Percentiles rank a stretch among this genome's conserved stretches.
Evolutionary conservation across 1,139 yeast species (phyloP).

Genomic region (Saccharomyces hybrid): DNA sequence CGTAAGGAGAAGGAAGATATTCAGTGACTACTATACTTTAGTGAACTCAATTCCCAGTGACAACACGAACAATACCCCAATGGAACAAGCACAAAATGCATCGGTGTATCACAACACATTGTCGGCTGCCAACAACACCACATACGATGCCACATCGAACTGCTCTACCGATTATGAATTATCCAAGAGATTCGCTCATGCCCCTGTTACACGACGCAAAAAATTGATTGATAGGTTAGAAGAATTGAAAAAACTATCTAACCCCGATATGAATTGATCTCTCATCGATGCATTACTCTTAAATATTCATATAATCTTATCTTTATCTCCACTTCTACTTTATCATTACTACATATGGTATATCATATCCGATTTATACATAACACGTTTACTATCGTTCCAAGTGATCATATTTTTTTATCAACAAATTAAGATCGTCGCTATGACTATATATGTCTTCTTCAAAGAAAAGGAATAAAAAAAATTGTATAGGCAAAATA

Average conservation of each 20-base stretch:
- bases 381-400: background rate
- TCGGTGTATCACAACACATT: background rate
- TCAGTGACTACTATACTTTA: conserved; percentile 29
- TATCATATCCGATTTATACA: background rate
- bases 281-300: background rate
- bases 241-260: conserved; percentile 25
- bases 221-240: conserved; percentile 35
- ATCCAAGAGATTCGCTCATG: conserved; percentile 20
- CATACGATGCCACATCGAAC: conserved; percentile 9
- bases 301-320: background rate
- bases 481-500: too few species aligned
- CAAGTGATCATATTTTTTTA: background rate
- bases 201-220: conserved; percentile 30
- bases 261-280: conserved; percentile 2
- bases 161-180: conserved; percentile 18
- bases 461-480: too few species aligned
- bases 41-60: background rate
- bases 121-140: conserved; percentile 7
- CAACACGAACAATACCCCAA: conserved; percentile 13
- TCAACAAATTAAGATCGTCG: background rate
- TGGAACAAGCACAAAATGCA: conserved; percentile 6
- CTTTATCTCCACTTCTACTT: background rate
- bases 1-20: conserved; percentile 79
- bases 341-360: background rate
- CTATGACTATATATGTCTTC: too few species aligned